Base-by-base conservation (phyloP, 306 rosid species). In the Rubus parviflorus region DNA sequence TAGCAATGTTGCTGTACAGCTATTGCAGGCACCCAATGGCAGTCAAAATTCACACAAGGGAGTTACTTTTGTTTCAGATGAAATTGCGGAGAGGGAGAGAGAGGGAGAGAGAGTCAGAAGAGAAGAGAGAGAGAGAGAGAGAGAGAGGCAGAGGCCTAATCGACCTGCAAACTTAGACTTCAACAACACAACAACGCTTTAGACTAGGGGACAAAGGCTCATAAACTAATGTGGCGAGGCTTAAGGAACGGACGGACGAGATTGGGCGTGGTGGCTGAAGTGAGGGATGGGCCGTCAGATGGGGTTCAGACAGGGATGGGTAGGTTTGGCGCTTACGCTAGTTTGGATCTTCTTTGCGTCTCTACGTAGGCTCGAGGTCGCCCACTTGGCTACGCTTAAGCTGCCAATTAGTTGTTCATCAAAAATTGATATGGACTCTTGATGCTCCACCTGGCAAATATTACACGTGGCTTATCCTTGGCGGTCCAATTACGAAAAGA, bases 291-390 rank as follows among this genome's bases (percentile, higher is more conserved):
- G 16, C 54, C 90, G 93, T 92, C 74, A 57, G 96, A 92, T 95
- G 45, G 12, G 23, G 23, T 41, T 47, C 30, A 17, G 89, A 83
- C 68, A 83, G 81, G 74, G 84, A 67, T 81, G 77, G 90, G 87
- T 80, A 90, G 76, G 90, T 87, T 87, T 89, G 89, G 90, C 89
- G 89, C 98, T 89, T 86, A 90, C 94, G 93, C 90, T 77, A 87
- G 87, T 89, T 91, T 86, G 98, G 97, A 93, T 87, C 87, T 89
- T 87, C 84, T 80, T 88, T 76, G 92, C 92, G 92, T 89, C 88
- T 79, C 57, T 80, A 75, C 75, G 83, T 85, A 85, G 83, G 83
- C 86, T 83, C 80, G 20, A 85, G 96, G 92, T 90, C 88, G 84
- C 90, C 94, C 81, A 77, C 86, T 90, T 87, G 93, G 90, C 94